Conservation (phyloP, 257 asterid species). For the Jacaranda copaia region DNA sequence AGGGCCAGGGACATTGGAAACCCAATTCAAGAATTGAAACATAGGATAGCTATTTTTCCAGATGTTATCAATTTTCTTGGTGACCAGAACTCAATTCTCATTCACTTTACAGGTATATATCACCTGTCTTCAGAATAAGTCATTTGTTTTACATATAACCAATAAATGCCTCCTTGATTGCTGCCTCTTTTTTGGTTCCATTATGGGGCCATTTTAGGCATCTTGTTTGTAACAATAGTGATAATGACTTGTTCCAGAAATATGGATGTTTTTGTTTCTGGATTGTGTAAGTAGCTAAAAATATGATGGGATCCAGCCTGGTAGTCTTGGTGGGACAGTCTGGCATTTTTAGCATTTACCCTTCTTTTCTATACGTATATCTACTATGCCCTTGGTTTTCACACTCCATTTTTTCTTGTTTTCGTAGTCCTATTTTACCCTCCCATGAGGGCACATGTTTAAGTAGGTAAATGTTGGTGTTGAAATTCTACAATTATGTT, state of each 20-base stretch:
- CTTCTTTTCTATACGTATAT: slow-evolving; percentile 35
- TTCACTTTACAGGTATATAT: slow-evolving; percentile 11
- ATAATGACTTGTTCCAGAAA: slow-evolving; percentile 15
- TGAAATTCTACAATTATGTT: no score
- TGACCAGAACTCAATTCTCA: not conserved
- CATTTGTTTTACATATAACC: slow-evolving; percentile 18
- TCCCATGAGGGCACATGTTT: no score
- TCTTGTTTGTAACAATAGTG: slow-evolving; percentile 31
- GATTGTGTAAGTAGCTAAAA: not conserved
- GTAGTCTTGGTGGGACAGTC: slow-evolving; percentile 64
- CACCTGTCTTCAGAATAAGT: slow-evolving; percentile 24
- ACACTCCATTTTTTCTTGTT: not conserved
- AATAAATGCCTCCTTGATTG: slow-evolving; percentile 41
- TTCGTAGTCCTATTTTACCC: no score
- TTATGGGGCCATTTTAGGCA: slow-evolving; percentile 26
- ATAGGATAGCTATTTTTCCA: not conserved
- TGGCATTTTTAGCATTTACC: slow-evolving; percentile 49
- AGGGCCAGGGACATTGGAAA: not conserved
- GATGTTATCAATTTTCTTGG: not conserved
- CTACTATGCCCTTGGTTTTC: slow-evolving; percentile 43
- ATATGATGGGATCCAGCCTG: not conserved
- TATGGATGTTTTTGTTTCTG: not conserved
- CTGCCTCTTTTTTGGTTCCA: slow-evolving; percentile 23
- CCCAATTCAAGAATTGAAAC: slow-evolving; percentile 20
- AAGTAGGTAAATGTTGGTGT: no score